Evolutionary conservation across 768 basidiomycete species (phyloP).

Genomic region (Podaxis sp.): DNA sequence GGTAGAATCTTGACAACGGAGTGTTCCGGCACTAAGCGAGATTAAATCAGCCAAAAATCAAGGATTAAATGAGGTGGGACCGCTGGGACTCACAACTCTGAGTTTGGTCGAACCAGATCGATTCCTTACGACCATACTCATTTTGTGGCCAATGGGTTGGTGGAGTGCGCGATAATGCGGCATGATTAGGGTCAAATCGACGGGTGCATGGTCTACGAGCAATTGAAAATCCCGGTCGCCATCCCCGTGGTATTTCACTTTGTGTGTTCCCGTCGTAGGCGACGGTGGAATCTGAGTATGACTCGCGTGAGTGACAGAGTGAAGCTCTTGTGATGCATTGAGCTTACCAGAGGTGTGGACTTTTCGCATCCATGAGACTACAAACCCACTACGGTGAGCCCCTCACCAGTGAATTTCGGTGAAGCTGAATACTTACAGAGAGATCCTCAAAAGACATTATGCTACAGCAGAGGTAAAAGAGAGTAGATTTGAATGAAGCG

Average conservation of each 20-base stretch:
- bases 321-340: background rate
- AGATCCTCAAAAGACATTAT: slow-evolving; percentile 11
- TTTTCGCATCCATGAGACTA: slow-evolving; percentile 24
- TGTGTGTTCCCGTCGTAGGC: slow-evolving; percentile 48
- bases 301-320: slow-evolving; percentile 1
- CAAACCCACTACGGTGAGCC: slow-evolving; percentile 11
- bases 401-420: background rate
- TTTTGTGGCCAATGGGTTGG: slow-evolving; percentile 69
- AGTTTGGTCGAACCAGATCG: slow-evolving; percentile 56
- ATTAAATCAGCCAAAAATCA: slow-evolving; percentile 16
- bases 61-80: background rate
- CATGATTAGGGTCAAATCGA: slow-evolving; percentile 67
- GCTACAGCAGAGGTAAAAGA: slow-evolving; percentile 1
- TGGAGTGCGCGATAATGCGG: slow-evolving; percentile 78
- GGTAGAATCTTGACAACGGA: slow-evolving; percentile 53
- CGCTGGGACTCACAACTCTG: slow-evolving; percentile 61
- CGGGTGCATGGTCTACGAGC: slow-evolving; percentile 46
- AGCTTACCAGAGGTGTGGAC: slow-evolving; percentile 23
- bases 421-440: slow-evolving; percentile 1
- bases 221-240: slow-evolving; percentile 68
- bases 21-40: slow-evolving; percentile 49
- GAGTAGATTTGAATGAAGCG: background rate
- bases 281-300: slow-evolving; percentile 14
- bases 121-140: slow-evolving; percentile 65
- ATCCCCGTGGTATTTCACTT: slow-evolving; percentile 60